Evolutionary conservation across 257 asterid species (phyloP).

Genomic region (Gentiana dahurica): DNA sequence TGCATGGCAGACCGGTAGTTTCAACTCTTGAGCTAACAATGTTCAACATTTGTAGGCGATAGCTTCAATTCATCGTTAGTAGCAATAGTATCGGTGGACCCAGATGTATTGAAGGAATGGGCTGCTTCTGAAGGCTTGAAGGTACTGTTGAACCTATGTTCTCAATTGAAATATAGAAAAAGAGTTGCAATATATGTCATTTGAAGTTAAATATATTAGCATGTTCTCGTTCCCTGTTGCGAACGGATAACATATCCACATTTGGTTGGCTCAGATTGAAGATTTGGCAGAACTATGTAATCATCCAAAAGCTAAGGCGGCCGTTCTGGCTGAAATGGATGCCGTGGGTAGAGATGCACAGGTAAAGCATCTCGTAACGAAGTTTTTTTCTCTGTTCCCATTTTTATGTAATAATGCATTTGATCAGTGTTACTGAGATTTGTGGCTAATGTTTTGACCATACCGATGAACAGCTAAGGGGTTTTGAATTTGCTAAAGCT

Average conservation of each 20-base stretch:
- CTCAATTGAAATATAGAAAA: too few species aligned
- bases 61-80: constrained; percentile 84
- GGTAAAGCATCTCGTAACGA: constrained; percentile 23
- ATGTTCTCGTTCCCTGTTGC: too few species aligned
- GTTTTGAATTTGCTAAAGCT: constrained; percentile 84
- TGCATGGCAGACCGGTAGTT: background rate
- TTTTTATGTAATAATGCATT: too few species aligned
- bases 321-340: constrained; percentile 96
- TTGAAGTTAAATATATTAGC: too few species aligned
- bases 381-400: too few species aligned
- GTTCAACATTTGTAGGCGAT: constrained; percentile 45
- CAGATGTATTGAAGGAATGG: constrained; percentile 75
- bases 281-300: constrained; percentile 59
- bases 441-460: too few species aligned
- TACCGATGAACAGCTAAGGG: constrained; percentile 46
- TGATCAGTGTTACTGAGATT: too few species aligned
- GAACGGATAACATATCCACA: constrained; percentile 6
- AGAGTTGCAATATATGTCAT: too few species aligned
- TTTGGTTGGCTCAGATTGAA: constrained; percentile 38
- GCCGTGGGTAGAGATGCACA: constrained; percentile 78
- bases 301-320: constrained; percentile 73
- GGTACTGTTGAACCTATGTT: constrained; percentile 27
- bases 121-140: constrained; percentile 76
- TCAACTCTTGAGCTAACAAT: constrained; percentile 9
- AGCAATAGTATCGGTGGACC: constrained; percentile 73